Base-by-base conservation (phyloP, 2,329 filamentous ascomycete genomes). In the Blastomyces gilchristii region DNA sequence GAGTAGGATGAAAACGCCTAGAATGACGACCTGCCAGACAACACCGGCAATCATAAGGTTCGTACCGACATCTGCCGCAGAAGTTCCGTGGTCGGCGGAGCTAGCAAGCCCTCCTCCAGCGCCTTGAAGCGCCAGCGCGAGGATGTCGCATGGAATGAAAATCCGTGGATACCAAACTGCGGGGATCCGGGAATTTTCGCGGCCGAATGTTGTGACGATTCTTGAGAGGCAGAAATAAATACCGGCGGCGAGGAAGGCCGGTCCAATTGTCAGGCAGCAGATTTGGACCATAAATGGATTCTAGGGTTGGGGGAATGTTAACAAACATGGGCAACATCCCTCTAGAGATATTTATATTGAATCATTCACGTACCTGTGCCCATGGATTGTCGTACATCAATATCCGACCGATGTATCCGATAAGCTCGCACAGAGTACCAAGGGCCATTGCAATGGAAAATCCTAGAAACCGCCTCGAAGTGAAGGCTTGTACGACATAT, bases 41-140 rank as follows among this genome's bases (percentile, higher is more conserved):
- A 88, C 79, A 41, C 86, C 86, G 4, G 83, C 83, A n/a, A 88
- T 79, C 80, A 85, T 86, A 73, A 87, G 81, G 69, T 87, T 76
- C 65, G 82, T 79, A n/a, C 84, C 86, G 0, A 69, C 67, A 0
- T 74, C 65, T 16, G 75, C 67, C 18, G 70, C 70, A 6, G 74
- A 62, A 54, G 75, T 67, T 61, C 77, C 70, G 58, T 77, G 60
- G 41, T 70, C 63, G n/a, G 79, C 76, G 14, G 76, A 71, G 8
- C 80, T 76, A 31, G 82, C 79, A 61, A 86, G 70, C 37, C 76
- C 83, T n/a, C 84, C 85, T 53, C 85, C 86, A 0, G 78, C 75
- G 4, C 81, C 82, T 70, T 88, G 86, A 0, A 88, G 78, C 47
- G 85, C 67, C 1, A 88, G 79, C 2, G 84, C 84, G 63, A 85